Conservation (phyloP, 2,329 filamentous ascomycete species). For the Metarhizium sp. region DNA sequence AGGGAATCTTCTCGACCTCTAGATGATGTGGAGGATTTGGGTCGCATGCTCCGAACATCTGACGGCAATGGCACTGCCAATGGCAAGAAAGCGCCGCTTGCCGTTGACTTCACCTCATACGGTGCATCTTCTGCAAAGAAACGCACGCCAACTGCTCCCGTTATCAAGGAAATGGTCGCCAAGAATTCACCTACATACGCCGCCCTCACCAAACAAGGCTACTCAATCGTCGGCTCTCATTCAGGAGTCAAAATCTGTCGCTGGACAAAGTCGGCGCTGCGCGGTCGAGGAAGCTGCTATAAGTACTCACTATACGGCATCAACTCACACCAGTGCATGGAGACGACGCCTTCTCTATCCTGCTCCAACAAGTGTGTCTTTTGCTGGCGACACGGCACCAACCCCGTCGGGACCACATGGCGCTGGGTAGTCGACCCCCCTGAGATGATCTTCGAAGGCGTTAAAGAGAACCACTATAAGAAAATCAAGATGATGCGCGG, state of each 20-base stretch:
- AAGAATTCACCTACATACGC: slow-evolving; percentile 80
- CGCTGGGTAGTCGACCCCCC: slow-evolving; percentile 91
- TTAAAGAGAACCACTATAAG: slow-evolving; percentile 86
- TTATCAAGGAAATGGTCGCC: slow-evolving; percentile 87
- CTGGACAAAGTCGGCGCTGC: slow-evolving; percentile 95
- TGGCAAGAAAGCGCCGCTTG: slow-evolving; percentile 41
- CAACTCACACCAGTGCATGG: slow-evolving; percentile 94
- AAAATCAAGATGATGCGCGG: slow-evolving; percentile 98
- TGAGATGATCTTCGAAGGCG: slow-evolving; percentile 79
- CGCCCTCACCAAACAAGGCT: slow-evolving; percentile 90
- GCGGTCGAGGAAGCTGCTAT: slow-evolving; percentile 91
- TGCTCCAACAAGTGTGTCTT: slow-evolving; percentile 99
- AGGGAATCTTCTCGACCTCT: slow-evolving; percentile 35
- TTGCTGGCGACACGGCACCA: slow-evolving; percentile 97
- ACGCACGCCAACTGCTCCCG: slow-evolving; percentile 28
- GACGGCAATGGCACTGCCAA: slow-evolving; percentile 21
- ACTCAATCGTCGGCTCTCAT: slow-evolving; percentile 89
- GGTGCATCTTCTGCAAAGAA: slow-evolving; percentile 39
- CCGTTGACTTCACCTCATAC: slow-evolving; percentile 80
- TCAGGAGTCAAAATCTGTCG: slow-evolving; percentile 96
- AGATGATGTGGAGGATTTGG: slow-evolving; percentile 80
- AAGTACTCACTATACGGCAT: slow-evolving; percentile 98
- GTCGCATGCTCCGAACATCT: slow-evolving; percentile 49
- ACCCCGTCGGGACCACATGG: slow-evolving; percentile 94
- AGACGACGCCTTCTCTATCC: slow-evolving; percentile 88